Conservation (phyloP, 2,329 filamentous ascomycete genomes). For the Macroventuria anomochaeta region DNA sequence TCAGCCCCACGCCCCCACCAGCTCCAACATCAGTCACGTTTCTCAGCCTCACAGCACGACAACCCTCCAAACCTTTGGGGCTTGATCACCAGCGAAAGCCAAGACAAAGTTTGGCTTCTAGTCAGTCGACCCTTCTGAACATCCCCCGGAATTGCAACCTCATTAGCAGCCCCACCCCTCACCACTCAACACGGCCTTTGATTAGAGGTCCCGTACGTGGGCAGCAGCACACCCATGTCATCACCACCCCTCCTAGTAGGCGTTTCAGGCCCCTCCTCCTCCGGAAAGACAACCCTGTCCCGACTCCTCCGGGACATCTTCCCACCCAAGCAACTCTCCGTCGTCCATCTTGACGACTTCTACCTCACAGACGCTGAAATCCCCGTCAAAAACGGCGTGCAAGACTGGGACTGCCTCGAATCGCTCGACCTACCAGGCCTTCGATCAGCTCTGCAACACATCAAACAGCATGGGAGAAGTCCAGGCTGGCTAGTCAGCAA, state of each 20-base stretch:
- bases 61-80: no score
- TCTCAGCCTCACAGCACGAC: not conserved
- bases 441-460: conserved; percentile 69
- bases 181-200: not conserved
- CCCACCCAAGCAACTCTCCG: conserved; percentile 65
- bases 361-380: conserved; percentile 80
- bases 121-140: no score
- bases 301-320: conserved; percentile 84
- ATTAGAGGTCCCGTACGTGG: not conserved
- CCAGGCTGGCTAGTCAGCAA: conserved; percentile 58
- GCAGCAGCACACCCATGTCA: not conserved
- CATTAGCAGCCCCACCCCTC: not conserved
- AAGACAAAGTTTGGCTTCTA: no score
- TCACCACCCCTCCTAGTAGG: conserved; percentile 68
- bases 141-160: no score
- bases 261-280: conserved; percentile 88
- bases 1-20: no score
- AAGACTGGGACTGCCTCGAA: conserved; percentile 92
- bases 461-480: conserved; percentile 70
- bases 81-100: no score
- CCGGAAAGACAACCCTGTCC: conserved; percentile 93
- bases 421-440: conserved; percentile 76
- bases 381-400: conserved; percentile 59
- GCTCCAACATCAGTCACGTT: conserved; percentile 11
- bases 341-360: conserved; percentile 96